Evolutionary conservation across 257 asterid species (phyloP).

Genomic region (Jasminum sambac): DNA sequence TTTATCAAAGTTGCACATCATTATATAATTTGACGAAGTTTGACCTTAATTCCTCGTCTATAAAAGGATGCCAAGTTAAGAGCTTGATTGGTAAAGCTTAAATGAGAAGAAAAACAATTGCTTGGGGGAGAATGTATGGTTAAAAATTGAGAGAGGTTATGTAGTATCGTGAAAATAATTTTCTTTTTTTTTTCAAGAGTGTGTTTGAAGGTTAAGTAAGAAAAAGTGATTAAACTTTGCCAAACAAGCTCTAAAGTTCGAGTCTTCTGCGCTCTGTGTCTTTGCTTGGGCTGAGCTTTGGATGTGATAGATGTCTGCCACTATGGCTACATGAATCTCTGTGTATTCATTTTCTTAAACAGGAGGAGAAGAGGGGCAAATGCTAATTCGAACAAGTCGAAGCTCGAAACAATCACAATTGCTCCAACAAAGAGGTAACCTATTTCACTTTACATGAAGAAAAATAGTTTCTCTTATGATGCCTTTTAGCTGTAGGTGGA

Average conservation of each 20-base stretch:
- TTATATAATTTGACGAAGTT: not conserved
- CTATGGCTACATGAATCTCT: not conserved
- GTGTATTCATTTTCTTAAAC: not conserved
- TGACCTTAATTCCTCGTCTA: not conserved
- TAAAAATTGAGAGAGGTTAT: no score
- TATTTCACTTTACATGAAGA: not conserved
- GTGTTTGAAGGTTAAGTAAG: no score
- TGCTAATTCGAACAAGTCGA: not conserved
- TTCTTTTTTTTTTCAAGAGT: no score
- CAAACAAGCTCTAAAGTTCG: not conserved
- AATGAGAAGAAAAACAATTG: no score
- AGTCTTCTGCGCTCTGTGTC: not conserved
- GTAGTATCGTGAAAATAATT: no score
- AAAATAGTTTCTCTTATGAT: not conserved
- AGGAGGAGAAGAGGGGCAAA: conserved; percentile 25
- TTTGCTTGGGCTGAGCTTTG: not conserved
- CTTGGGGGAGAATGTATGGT: no score
- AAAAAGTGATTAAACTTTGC: no score
- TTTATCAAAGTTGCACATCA: not conserved
- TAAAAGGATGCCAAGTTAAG: not conserved
- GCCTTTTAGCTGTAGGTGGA: not conserved
- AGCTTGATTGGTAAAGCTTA: no score
- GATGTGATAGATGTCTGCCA: not conserved
- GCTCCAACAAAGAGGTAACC: conserved; percentile 7
- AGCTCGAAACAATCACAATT: not conserved